Percentiles rank a stretch among this genome's conserved stretches.
phyloP scores from a whole-genome alignment of 108 stramenopile species.

The Nitzschia putrida region DNA sequence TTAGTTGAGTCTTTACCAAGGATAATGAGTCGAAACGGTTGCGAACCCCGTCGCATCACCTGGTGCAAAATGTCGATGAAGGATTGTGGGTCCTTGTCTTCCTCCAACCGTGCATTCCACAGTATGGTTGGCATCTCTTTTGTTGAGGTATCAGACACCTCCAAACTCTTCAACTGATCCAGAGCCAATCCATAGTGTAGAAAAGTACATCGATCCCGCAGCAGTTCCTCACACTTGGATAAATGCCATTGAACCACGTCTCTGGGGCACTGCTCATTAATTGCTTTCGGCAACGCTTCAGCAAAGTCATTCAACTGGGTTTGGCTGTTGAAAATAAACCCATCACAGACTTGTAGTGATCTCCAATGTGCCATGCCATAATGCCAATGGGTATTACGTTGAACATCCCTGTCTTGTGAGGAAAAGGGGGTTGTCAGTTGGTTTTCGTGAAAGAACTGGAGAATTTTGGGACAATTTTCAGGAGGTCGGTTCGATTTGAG shows the following conservation, averaged over 20 bases:
- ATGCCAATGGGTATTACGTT: conserved; percentile 28
- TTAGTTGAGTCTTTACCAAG: conserved; percentile 25
- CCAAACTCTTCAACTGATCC: not conserved
- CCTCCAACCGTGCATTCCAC: conserved; percentile 36
- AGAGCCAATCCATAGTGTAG: conserved; percentile 28
- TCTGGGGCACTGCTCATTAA: conserved; percentile 31
- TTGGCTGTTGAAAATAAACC: conserved; percentile 26
- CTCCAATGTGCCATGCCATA: conserved; percentile 33
- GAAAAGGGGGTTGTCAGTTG: conserved; percentile 32
- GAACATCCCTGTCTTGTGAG: conserved; percentile 23
- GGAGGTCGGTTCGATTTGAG: conserved; percentile 9
- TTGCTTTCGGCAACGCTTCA: conserved; percentile 14
- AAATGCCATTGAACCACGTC: conserved; percentile 29
- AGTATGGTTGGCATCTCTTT: conserved; percentile 11
- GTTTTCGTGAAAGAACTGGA: conserved; percentile 30
- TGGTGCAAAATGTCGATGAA: conserved; percentile 21
- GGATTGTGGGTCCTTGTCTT: conserved; percentile 25
- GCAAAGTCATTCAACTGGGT: conserved; percentile 23
- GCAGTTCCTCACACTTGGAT: conserved; percentile 3
- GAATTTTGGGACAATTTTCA: conserved; percentile 16
- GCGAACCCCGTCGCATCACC: too few relatives aligned
- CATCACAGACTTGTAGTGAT: conserved; percentile 25
- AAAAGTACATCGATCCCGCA: conserved; percentile 16
- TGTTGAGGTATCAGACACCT: not conserved
- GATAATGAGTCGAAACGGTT: conserved; percentile 18